Evolutionary conservation across 441 rosid species (phyloP), one percentile per base, ranked within the genome.

Genomic region (Adansonia grandidieri): DNA sequence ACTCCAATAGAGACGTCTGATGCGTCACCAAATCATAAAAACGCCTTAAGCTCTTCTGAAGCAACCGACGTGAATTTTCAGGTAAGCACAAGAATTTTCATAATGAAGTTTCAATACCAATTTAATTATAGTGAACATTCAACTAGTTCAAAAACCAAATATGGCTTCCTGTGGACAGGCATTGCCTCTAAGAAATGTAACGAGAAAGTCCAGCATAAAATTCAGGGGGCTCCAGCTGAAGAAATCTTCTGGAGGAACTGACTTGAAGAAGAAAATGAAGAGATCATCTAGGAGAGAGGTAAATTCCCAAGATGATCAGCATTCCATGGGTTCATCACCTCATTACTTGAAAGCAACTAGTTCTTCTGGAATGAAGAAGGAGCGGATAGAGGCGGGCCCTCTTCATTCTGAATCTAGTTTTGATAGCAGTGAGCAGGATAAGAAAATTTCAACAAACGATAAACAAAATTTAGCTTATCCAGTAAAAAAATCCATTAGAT

Each of bases 191-290:
- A 37, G 6, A 24, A 89, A 85, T 73, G 22, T 87, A 62, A 73
- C 87, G 17, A 87, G 88, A 80, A 75, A 86, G 78, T 75, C 91
- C 48, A 90, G 94, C 76, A 76, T 82, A 67, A 92, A 83, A 75
- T 70, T 78, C 76, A 87, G 89, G 78, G 90, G 89, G 82, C 78
- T 86, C 65, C 82, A 77, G 78, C 77, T 82, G 82, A 89, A 89
- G 77, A 90, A 82, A 76, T 53, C 74, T 22, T 81, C 85, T 57
- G 87, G 87, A 75, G 89, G 86, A 80, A 53, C 77, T 37, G 87
- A 85, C 58, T 75, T 71, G 77, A 85, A 74, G 84, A 87, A 80
- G 58, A 88, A 86, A 78, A 56, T 85, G 79, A 88, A 76, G 80
- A 84, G 83, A 83, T 62, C 77, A 7, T 80, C 77, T 2, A 65